A percentile compares a stretch with the other conserved stretches of the same genome.
phyloP scores from a whole-genome alignment of 2,329 filamentous ascomycete species.

The Beauveria caledonica region DNA sequence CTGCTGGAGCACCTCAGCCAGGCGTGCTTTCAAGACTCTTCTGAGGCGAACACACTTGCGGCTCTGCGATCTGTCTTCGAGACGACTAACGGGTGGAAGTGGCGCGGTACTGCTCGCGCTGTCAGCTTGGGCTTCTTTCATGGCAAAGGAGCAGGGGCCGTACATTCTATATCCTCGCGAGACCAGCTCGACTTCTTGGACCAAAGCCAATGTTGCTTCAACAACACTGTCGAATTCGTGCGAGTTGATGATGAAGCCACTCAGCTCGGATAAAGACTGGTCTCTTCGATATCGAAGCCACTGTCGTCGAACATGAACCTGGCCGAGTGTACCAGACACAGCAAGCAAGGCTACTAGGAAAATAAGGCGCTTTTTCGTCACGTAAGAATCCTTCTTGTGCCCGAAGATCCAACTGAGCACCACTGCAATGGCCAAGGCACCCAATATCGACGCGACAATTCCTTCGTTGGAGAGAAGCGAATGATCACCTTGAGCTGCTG shows the following conservation, averaged over 20 bases:
- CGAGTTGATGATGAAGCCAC: conserved; percentile 61
- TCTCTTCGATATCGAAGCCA: conserved; percentile 73
- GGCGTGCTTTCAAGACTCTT: conserved; percentile 61
- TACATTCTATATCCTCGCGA: conserved; percentile 83
- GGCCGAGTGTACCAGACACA: conserved; percentile 47
- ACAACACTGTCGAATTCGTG: conserved; percentile 75
- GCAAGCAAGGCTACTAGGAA: conserved; percentile 44
- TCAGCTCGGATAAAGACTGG: conserved; percentile 62
- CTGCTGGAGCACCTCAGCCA: conserved; percentile 60
- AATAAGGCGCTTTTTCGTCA: conserved; percentile 49
- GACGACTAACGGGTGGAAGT: conserved; percentile 80
- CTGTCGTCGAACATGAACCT: conserved; percentile 67
- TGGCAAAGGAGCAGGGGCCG: conserved; percentile 23
- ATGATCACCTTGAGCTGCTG: conserved; percentile 16
- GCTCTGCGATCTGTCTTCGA: conserved; percentile 75
- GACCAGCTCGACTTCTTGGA: conserved; percentile 93
- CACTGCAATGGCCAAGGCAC: conserved; percentile 59
- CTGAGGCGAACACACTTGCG: conserved; percentile 76
- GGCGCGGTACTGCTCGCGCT: conserved; percentile 61
- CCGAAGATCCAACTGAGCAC: conserved; percentile 62
- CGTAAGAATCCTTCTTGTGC: conserved; percentile 35
- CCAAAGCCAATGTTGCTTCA: conserved; percentile 67
- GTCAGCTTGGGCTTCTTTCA: conserved; percentile 13
- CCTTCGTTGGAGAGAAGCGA: conserved; percentile 35
- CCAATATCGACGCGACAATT: conserved; percentile 38